These are phyloP conservation scores for Monilinia fructigena DNA, from an alignment of 2,329 filamentous ascomycete species.

Conservation along the genomic window DNA sequence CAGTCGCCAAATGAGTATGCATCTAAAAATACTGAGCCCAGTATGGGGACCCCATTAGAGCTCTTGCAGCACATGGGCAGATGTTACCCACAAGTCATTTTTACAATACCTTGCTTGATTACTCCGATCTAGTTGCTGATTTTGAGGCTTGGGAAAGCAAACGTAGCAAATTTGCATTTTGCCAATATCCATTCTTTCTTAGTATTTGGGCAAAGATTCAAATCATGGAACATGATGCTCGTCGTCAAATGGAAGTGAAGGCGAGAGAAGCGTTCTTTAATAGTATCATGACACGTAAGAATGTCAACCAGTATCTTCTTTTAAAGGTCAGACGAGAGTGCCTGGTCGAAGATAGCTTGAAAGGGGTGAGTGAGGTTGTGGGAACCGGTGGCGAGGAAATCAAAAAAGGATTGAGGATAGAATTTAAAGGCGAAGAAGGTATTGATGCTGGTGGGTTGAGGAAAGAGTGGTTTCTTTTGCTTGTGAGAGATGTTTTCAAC, in stretches of 20 bases:
- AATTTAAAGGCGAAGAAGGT: constrained; percentile 85
- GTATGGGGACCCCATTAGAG: constrained; percentile 24
- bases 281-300: constrained; percentile 74
- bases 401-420: constrained; percentile 84
- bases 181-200: constrained; percentile 87
- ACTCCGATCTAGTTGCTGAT: constrained; percentile 79
- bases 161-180: constrained; percentile 76
- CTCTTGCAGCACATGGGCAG: constrained; percentile 56
- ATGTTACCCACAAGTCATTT: constrained; percentile 79
- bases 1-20: constrained; percentile 32
- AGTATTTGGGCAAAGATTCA: constrained; percentile 92
- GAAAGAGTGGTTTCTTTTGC: constrained; percentile 91
- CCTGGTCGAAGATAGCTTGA: constrained; percentile 83
- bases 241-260: constrained; percentile 84
- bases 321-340: constrained; percentile 80
- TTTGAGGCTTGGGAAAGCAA: constrained; percentile 85
- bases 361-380: constrained; percentile 79
- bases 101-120: constrained; percentile 83
- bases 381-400: constrained; percentile 79
- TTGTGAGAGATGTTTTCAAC: constrained; percentile 87
- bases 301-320: constrained; percentile 73
- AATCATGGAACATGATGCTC: constrained; percentile 83
- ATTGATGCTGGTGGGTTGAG: constrained; percentile 85
- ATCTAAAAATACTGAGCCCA: constrained; percentile 13
- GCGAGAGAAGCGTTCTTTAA: constrained; percentile 89